A percentile compares a stretch with the other conserved stretches of the same genome.
phyloP scores from a whole-genome alignment of 768 basidiomycete genomes.

The Lactarius psammicola region DNA sequence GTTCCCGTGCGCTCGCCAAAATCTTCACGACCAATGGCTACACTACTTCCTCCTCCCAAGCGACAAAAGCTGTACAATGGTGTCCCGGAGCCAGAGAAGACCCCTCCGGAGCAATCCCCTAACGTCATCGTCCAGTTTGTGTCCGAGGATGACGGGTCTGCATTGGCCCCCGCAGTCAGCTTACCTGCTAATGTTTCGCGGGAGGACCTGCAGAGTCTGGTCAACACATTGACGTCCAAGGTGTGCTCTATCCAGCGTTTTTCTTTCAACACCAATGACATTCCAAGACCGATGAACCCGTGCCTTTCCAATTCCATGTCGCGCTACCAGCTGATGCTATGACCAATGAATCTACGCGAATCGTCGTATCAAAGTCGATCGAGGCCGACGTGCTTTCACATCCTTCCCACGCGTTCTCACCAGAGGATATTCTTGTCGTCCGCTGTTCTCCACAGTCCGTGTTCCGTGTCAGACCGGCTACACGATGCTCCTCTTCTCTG shows the following conservation, averaged over 20 bases:
- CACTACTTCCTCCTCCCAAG: slow-evolving; percentile 85
- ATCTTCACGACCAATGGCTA: slow-evolving; percentile 56
- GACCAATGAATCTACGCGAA: slow-evolving; percentile 56
- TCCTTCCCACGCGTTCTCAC: slow-evolving; percentile 67
- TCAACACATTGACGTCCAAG: slow-evolving; percentile 80
- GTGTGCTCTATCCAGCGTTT: slow-evolving; percentile 38
- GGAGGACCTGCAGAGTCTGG: slow-evolving; percentile 81
- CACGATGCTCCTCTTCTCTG: slow-evolving; percentile 89
- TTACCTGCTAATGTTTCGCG: slow-evolving; percentile 83
- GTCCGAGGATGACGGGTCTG: slow-evolving; percentile 77
- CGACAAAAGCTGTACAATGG: slow-evolving; percentile 81
- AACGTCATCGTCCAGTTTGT: slow-evolving; percentile 91
- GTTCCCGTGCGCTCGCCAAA: neutral
- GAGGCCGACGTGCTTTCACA: slow-evolving; percentile 76
- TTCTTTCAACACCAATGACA: slow-evolving; percentile 23
- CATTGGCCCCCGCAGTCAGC: slow-evolving; percentile 84
- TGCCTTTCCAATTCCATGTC: slow-evolving; percentile 91
- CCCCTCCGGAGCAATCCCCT: slow-evolving; percentile 47
- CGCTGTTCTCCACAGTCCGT: slow-evolving; percentile 95
- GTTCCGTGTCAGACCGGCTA: slow-evolving; percentile 90
- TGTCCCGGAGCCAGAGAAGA: slow-evolving; percentile 59
- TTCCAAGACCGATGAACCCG: slow-evolving; percentile 77
- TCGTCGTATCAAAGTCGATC: slow-evolving; percentile 83
- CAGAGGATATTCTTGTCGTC: slow-evolving; percentile 85
- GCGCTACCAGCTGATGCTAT: slow-evolving; percentile 57